Conservation (phyloP, 1,284 basidiomycete genomes). For the Xerocomus nothofagi region DNA sequence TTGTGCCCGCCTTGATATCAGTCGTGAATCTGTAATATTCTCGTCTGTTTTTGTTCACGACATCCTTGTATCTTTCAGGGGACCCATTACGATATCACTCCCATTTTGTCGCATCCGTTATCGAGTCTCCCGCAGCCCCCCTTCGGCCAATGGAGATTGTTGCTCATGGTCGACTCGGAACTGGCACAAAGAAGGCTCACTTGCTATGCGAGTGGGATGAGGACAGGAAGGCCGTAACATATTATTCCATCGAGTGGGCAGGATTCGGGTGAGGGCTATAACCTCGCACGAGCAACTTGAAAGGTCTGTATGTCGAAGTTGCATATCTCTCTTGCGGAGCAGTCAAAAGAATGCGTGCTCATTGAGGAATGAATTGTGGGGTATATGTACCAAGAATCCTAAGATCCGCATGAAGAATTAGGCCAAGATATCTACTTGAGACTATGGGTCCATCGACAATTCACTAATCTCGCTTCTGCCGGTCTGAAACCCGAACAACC, state of each 20-base stretch:
- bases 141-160: slow-evolving; percentile 90
- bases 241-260: slow-evolving; percentile 89
- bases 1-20: background rate
- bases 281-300: background rate
- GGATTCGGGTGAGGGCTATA: slow-evolving; percentile 69
- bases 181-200: slow-evolving; percentile 97
- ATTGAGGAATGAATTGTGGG: slow-evolving; percentile 14
- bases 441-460: slow-evolving; percentile 9
- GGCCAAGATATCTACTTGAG: slow-evolving; percentile 5
- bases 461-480: slow-evolving; percentile 41
- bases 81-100: slow-evolving; percentile 97
- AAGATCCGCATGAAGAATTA: slow-evolving; percentile 15
- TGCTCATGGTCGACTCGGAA: slow-evolving; percentile 92
- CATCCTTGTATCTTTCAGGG: slow-evolving; percentile 47
- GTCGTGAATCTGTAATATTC: background rate
- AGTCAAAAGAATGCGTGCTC: slow-evolving; percentile 1
- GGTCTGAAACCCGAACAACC: slow-evolving; percentile 33
- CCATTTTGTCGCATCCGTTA: slow-evolving; percentile 88
- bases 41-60: slow-evolving; percentile 2
- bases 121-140: slow-evolving; percentile 58
- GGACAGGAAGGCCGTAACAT: slow-evolving; percentile 63
- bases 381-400: slow-evolving; percentile 14
- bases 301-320: background rate
- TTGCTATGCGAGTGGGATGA: slow-evolving; percentile 88
- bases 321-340: background rate